phyloP scores from a whole-genome alignment of 768 basidiomycete species.

The Agrocybe praecox region DNA sequence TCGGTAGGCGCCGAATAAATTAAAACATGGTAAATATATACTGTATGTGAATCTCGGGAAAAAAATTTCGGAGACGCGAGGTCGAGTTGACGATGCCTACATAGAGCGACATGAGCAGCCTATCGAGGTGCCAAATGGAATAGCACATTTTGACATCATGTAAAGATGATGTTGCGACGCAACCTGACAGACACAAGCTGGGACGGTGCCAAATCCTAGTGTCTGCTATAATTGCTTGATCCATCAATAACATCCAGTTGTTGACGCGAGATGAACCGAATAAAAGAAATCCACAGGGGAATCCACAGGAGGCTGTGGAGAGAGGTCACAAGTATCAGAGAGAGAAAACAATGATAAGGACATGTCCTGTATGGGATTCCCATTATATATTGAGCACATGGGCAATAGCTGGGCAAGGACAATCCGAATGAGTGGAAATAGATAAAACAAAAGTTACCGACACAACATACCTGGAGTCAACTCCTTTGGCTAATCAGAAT shows the following conservation, averaged over 20 bases:
- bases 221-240: neutral
- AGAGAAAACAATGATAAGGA: neutral
- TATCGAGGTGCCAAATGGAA: neutral
- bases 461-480: constrained; percentile 12
- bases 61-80: neutral
- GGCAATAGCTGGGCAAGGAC: neutral
- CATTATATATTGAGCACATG: neutral
- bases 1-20: no score
- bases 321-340: neutral
- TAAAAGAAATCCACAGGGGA: neutral
- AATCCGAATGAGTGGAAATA: constrained; percentile 3
- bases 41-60: no score
- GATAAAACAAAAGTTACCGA: neutral
- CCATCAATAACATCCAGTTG: neutral
- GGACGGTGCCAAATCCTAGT: neutral
- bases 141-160: neutral
- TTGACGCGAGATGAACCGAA: neutral
- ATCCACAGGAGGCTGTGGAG: neutral
- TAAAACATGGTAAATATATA: no score
- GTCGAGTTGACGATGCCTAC: neutral
- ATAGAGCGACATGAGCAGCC: neutral
- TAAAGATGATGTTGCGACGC: neutral
- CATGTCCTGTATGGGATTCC: no score
- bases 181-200: neutral
- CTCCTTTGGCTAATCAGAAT: constrained; percentile 19